Percentiles rank a stretch among this genome's conserved stretches.
Evolutionary conservation across 1,139 yeast species (phyloP).

Genomic region (Nakaseomyces sp.): DNA sequence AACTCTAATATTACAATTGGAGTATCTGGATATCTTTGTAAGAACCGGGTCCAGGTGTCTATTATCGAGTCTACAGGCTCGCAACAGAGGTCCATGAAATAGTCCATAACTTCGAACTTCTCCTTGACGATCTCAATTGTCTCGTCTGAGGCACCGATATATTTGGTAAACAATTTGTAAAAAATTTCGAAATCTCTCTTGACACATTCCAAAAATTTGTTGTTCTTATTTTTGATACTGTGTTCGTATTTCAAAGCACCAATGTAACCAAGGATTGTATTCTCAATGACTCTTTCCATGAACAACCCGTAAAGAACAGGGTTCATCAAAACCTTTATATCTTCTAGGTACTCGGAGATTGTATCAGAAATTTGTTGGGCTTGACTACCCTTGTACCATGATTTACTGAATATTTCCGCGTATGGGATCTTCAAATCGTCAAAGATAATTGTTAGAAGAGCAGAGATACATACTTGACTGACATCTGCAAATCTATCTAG

Average conservation of each 20-base stretch:
- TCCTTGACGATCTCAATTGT: slow-evolving; percentile 26
- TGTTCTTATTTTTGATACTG: slow-evolving; percentile 32
- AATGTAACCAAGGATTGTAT: slow-evolving; percentile 40
- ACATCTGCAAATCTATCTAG: slow-evolving; percentile 70
- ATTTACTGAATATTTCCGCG: slow-evolving; percentile 41
- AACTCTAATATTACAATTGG: slow-evolving; percentile 56
- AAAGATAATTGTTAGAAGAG: slow-evolving; percentile 57
- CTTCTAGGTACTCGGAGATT: slow-evolving; percentile 63
- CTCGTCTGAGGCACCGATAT: slow-evolving; percentile 37
- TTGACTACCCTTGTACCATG: slow-evolving; percentile 43
- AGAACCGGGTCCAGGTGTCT: slow-evolving; percentile 49
- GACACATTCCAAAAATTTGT: slow-evolving; percentile 47
- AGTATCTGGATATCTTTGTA: slow-evolving; percentile 55
- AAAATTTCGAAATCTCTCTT: slow-evolving; percentile 61
- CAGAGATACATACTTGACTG: slow-evolving; percentile 59
- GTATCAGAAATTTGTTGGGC: slow-evolving; percentile 60
- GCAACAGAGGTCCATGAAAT: slow-evolving; percentile 58
- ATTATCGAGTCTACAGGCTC: slow-evolving; percentile 45
- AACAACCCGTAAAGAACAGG: slow-evolving; percentile 45
- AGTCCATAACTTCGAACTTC: slow-evolving; percentile 62
- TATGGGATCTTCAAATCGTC: slow-evolving; percentile 54
- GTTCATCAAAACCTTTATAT: slow-evolving; percentile 43
- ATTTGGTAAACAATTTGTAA: slow-evolving; percentile 50
- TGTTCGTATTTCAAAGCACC: slow-evolving; percentile 39
- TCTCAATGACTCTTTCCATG: slow-evolving; percentile 44